Base-by-base conservation (phyloP, 1,284 basidiomycete genomes). In the Chiua sp. region DNA sequence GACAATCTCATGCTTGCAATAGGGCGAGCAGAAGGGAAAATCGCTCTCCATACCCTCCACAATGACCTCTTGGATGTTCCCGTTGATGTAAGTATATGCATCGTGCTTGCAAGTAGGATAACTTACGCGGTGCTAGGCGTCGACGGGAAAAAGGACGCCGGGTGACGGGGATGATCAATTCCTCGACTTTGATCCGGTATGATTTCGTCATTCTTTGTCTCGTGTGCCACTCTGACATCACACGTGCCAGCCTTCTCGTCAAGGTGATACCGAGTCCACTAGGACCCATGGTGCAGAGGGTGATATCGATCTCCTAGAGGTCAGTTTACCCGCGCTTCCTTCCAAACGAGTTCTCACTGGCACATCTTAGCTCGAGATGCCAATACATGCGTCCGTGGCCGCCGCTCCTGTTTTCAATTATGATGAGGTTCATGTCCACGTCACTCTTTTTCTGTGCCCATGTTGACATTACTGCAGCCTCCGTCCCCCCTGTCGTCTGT, bases 1-100 rank as follows among this genome's bases (percentile, higher is more conserved):
- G 49, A 30, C 23, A 55, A 54, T 44, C n/a, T n/a, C n/a, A n/a
- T n/a, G n/a, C 62, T 65, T 28, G 64, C 37, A 10, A 20, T 20
- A 39, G 37, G 37, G 20, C 55, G 15, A 61, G 57, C 26, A 51
- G 53, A 6, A 39, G 39, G 23, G 15, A 65, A 55, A 42, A 42
- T 65, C n/a, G 61, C 50, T 4, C 12, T 66, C 11, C 44, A 46
- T 10, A 18, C 39, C 15, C 61, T 65, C 44, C 48, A 51, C 23
- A 44, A 50, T n/a, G 39, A 66, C 26, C 47, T 66, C 10, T 55
- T 53, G 69, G 69, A 39, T 18, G 3, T 16, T 7, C 13, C 16
- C 10, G 16, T 20, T 6, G 37, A 39, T 7, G 37, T 39, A 39
- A 20, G 37, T 20, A 39, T 39, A 18, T 18, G 18, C 20, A 6